phyloP scores from a whole-genome alignment of 2,329 filamentous ascomycete genomes.

The Fusarium dlaminii region DNA sequence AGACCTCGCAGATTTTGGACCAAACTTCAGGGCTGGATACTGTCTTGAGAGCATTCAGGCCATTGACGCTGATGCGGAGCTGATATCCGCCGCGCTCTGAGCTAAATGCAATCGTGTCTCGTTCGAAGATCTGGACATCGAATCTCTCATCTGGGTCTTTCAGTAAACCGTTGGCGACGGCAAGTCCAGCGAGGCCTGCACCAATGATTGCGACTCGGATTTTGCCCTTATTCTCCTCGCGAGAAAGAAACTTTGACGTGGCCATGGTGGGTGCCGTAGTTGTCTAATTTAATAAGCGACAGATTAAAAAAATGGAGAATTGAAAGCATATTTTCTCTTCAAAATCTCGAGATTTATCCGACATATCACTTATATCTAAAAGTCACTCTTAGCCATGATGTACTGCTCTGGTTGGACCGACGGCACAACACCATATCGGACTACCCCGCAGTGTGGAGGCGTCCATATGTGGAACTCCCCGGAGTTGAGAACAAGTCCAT shows the following conservation, averaged over 20 bases:
- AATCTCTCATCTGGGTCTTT: background rate
- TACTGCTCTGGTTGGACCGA: background rate
- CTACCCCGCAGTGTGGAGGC: background rate
- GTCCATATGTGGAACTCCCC: background rate
- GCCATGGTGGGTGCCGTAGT: background rate
- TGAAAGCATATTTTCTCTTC: too few species aligned
- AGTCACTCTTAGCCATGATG: background rate
- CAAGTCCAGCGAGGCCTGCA: background rate
- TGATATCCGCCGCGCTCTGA: background rate
- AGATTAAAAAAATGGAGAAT: background rate
- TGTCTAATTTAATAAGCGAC: background rate
- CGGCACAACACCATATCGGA: background rate
- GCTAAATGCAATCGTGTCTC: background rate
- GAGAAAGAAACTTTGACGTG: background rate
- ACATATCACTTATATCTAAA: background rate
- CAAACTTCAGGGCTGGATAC: background rate
- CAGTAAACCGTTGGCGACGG: background rate
- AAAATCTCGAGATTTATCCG: background rate
- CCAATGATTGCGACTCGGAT: background rate
- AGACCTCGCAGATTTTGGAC: background rate
- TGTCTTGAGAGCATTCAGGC: background rate
- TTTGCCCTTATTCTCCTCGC: background rate
- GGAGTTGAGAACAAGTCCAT: background rate
- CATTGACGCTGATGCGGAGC: background rate
- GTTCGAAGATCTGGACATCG: background rate